Conservation (phyloP, 75 land plant species). For the Azolla pinnata region DNA sequence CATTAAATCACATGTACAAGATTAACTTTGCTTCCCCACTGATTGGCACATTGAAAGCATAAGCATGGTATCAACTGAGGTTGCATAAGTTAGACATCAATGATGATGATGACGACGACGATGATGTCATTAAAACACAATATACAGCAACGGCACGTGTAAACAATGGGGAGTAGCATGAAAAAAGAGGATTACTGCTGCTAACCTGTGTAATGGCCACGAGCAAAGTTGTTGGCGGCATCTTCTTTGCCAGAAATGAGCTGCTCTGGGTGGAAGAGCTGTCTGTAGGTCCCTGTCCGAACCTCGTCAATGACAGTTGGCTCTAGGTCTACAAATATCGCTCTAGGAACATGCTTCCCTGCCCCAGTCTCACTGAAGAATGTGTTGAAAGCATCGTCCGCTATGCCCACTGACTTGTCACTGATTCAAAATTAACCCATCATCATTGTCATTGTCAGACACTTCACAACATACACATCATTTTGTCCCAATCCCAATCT, state of each 20-base stretch:
- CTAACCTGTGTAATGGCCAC: slow-evolving; percentile 64
- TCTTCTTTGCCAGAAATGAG: slow-evolving; percentile 53
- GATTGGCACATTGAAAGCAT: too few relatives aligned
- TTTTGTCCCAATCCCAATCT: too few relatives aligned
- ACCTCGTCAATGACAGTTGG: slow-evolving; percentile 71
- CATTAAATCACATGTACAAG: too few relatives aligned
- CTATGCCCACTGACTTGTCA: slow-evolving; percentile 32
- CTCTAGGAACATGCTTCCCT: slow-evolving; percentile 45
- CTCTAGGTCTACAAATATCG: slow-evolving; percentile 49
- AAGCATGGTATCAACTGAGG: too few relatives aligned
- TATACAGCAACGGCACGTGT: not conserved
- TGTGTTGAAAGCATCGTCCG: slow-evolving; percentile 55
- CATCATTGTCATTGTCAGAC: too few relatives aligned
- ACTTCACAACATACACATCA: too few relatives aligned
- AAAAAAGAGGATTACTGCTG: not conserved
- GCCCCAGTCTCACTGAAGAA: slow-evolving; percentile 76
- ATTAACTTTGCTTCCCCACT: too few relatives aligned
- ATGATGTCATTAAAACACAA: not conserved
- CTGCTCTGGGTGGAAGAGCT: too few relatives aligned
- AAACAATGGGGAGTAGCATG: not conserved
- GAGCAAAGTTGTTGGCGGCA: too few relatives aligned
- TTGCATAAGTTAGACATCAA: not conserved
- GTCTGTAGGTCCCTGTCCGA: slow-evolving; percentile 35
- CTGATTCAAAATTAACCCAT: too few relatives aligned
- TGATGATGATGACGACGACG: not conserved